Evolutionary conservation across 345 rosid species (phyloP).

Genomic region (Zanthoxylum bungeanum): DNA sequence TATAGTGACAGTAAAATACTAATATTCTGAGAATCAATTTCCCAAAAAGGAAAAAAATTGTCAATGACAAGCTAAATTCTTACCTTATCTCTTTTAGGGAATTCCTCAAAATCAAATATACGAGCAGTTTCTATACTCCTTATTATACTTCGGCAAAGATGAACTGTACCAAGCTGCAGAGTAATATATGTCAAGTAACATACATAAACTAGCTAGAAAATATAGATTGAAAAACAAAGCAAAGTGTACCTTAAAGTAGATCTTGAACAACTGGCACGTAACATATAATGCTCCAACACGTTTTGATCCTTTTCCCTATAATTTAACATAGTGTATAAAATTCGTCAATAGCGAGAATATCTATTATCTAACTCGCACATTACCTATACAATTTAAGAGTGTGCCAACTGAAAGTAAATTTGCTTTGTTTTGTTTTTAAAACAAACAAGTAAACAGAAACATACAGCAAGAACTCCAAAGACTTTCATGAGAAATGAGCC

Average conservation of each 20-base stretch:
- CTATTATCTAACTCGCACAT: background rate
- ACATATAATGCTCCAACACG: constrained; percentile 93
- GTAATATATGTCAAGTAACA: background rate
- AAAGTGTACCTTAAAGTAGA: constrained; percentile 74
- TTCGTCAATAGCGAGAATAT: constrained; percentile 4
- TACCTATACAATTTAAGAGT: background rate
- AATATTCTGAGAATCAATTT: background rate
- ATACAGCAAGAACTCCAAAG: constrained; percentile 94
- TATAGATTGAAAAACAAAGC: background rate
- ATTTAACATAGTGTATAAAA: constrained; percentile 12
- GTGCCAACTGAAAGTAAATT: background rate
- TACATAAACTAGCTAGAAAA: background rate
- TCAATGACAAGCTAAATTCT: constrained; percentile 1
- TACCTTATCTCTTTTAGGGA: constrained; percentile 90
- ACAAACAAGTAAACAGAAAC: constrained; percentile 21
- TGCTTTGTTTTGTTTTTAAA: background rate
- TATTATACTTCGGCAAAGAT: constrained; percentile 96
- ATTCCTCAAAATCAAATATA: constrained; percentile 94
- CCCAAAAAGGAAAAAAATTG: background rate
- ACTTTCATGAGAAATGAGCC: constrained; percentile 97
- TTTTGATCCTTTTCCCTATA: constrained; percentile 91
- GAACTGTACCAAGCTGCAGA: constrained; percentile 95
- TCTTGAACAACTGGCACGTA: constrained; percentile 93
- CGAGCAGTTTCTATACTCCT: constrained; percentile 97
- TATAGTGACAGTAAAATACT: constrained; percentile 9